phyloP scores from a whole-genome alignment of 805 yeast genomes.

The Candida tallmaniae region DNA sequence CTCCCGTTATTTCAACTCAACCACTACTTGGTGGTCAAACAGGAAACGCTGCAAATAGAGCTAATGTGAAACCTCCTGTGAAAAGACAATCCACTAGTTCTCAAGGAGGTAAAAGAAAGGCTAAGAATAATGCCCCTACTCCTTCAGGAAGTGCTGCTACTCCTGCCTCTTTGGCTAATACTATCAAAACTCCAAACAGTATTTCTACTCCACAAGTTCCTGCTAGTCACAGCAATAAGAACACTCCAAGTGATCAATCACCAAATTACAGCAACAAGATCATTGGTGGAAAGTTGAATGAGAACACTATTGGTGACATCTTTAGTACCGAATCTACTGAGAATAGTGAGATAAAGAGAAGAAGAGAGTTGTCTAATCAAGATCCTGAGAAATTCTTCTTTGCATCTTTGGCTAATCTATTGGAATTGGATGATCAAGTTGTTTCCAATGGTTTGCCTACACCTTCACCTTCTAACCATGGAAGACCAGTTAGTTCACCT shows the following conservation, averaged over 20 bases:
- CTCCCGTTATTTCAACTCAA: conserved; percentile 20
- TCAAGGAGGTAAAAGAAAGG: conserved; percentile 17
- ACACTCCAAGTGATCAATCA: conserved; percentile 37
- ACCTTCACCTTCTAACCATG: conserved; percentile 12
- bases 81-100: conserved; percentile 14
- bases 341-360: conserved; percentile 40
- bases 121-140: conserved; percentile 27
- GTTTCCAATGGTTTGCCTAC: conserved; percentile 15
- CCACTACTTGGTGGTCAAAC: conserved; percentile 5
- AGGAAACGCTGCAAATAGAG: conserved; percentile 2
- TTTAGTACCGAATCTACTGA: conserved; percentile 16
- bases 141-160: conserved; percentile 32
- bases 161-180: conserved; percentile 33
- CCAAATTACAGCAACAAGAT: conserved; percentile 22
- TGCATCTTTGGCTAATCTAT: conserved; percentile 47
- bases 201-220: conserved; percentile 39
- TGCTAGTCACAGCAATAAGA: conserved; percentile 32
- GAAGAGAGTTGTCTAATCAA: conserved; percentile 42
- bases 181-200: conserved; percentile 42
- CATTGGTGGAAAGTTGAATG: conserved; percentile 11
- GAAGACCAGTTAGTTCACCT: conserved; percentile 3
- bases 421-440: conserved; percentile 37
- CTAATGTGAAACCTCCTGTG: conserved; percentile 6
- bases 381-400: conserved; percentile 48
- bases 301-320: conserved; percentile 19